Evolutionary conservation across 2,329 filamentous ascomycete species (phyloP), one percentile per base, ranked within the genome.

Genomic region (Aaosphaeria pasadenensis): DNA sequence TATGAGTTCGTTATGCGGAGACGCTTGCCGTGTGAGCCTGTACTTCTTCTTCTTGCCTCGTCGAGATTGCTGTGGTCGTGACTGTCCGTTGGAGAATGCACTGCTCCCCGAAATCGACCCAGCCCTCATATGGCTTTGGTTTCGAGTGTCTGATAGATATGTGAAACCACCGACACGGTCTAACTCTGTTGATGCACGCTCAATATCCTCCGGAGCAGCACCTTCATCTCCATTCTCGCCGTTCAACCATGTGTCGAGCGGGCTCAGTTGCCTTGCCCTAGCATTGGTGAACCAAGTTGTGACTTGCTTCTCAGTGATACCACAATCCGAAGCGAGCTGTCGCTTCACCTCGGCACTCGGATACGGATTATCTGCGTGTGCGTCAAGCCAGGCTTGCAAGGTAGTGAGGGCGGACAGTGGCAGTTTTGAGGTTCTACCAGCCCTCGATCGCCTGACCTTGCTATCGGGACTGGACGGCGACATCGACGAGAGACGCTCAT

Each of bases 11-110:
- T 45, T 28, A 53, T 57, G 44, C 47, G 54, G 13, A 56, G 58
- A 5, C 64, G 50, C 17, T 24, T 24, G 17, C 17, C 17, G 17
- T 24, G 17, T 24, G 17, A 24, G 17, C 17, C 17, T 24, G 43
- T 68, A 70, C 40, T 64, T 57, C 44, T 70, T 70, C 59, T 70
- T 70, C 54, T 68, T 70, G n/a, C 66, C 66, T 35, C 63, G 54
- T 39, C 66, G 55, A 1, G 61, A 61, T 5, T 54, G 28, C 7
- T 43, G 48, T 7, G 45, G 30, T 3, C 42, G 42, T 4, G 43
- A 9, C 6, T 50, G 46, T 7, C 44, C 41, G 2, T 43, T 11
- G 13, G 48, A 49, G 43, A 39, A 45, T 3, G 35, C 44, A 46
- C 51, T 47, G 48, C 42, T 43, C 3, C 48, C 52, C 2, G 49